A percentile compares a stretch with the other conserved stretches of the same genome.
Conservation (phyloP, 2,329 filamentous ascomycete genomes). For the Ophiognomonia clavigignenti-juglandacearum region DNA sequence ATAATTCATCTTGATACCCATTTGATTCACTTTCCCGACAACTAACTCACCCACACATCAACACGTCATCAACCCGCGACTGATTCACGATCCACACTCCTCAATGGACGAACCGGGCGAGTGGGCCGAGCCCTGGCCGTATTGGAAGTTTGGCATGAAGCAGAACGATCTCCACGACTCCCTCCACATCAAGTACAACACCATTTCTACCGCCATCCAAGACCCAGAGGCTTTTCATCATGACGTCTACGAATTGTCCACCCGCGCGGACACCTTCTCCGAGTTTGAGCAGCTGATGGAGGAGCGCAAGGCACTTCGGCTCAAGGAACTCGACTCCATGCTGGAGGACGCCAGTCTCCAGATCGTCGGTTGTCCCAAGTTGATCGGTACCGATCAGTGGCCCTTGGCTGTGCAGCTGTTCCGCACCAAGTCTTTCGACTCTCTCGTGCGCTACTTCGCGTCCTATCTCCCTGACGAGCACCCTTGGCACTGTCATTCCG, state of each 20-base stretch:
- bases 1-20: slow-evolving; percentile 15
- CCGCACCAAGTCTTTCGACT: slow-evolving; percentile 54
- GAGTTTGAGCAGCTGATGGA: slow-evolving; percentile 52
- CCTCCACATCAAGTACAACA: slow-evolving; percentile 57
- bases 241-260: slow-evolving; percentile 55
- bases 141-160: slow-evolving; percentile 61
- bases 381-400: slow-evolving; percentile 57
- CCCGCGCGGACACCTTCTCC: slow-evolving; percentile 41
- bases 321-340: slow-evolving; percentile 49
- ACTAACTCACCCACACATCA: slow-evolving; percentile 1
- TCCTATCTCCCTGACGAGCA: slow-evolving; percentile 52
- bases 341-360: slow-evolving; percentile 55
- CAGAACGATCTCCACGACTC: slow-evolving; percentile 52
- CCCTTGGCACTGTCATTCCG: slow-evolving; percentile 33
- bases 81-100: neutral
- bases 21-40: slow-evolving; percentile 13
- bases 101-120: slow-evolving; percentile 50
- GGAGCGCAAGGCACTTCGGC: slow-evolving; percentile 47
- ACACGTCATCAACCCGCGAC: neutral
- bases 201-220: slow-evolving; percentile 49
- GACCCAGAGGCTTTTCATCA: slow-evolving; percentile 58
- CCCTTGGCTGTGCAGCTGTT: slow-evolving; percentile 54
- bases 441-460: slow-evolving; percentile 54
- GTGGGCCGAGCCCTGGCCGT: slow-evolving; percentile 42
- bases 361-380: slow-evolving; percentile 54